Base-by-base conservation (phyloP, 768 basidiomycete species). In the Tricholoma flavovirens region DNA sequence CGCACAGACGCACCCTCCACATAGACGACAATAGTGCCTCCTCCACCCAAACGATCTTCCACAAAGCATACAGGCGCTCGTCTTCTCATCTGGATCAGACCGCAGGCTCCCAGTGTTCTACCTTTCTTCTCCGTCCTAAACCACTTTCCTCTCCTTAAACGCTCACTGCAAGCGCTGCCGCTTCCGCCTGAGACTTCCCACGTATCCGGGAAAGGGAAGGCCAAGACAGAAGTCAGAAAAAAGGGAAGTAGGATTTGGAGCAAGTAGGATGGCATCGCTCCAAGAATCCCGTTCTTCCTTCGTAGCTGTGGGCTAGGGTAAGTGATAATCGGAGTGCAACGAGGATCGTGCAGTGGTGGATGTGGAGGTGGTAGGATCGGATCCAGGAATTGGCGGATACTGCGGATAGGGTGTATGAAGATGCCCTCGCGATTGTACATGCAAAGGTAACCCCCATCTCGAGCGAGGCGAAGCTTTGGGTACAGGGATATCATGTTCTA, bases 21-120 rank as follows among this genome's bases (percentile, higher is more conserved):
- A 95, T 4, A 95, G 73, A 57, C 93, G 73, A 67, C 92, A 95
- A 65, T 94, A 93, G 66, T 95, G 92, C 56, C 91, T 75, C 61
- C 86, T 70, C 83, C 89, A 88, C 6, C 88, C 86, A 69, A 94
- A 95, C 45, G 78, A 66, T 40, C 80, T 73, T 5, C 83, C 83
- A 64, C 94, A 97, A 9, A 88, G 77, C 92, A 93, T 93, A 66
- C 94, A 97, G 17, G 78, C 76, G 53, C 82, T 80, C n/a, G 90
- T 86, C 68, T 81, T 89, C 57, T 83, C 81, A 65, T 97, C 92
- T 0, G 94, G 92, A 29, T 94, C 94, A 97, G 22, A 96, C 82
- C 0, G 94, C 88, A 5, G 94, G 93, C 1, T 92, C 83, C 75
- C 92, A 95, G 68, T 89, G 83, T 45, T 89, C 88, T 53, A 88